These are phyloP conservation scores for Trichoderma pleuroti DNA, from an alignment of 2,329 filamentous ascomycete genomes.

Conservation along the genomic window DNA sequence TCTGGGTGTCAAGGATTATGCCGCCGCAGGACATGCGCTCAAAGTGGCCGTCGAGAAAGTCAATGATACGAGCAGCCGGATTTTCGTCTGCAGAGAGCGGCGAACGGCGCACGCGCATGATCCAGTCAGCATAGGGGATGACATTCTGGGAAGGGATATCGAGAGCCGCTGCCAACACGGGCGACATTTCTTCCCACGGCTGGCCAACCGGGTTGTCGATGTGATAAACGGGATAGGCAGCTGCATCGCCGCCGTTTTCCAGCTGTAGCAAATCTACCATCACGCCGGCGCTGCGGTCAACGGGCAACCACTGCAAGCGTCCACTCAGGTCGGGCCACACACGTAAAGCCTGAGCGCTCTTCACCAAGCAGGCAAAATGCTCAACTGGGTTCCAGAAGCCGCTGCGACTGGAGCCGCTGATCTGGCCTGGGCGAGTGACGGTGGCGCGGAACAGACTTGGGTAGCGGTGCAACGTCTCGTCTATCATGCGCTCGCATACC, in stretches of 20 bases:
- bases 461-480: background rate
- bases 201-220: background rate
- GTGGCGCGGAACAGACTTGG: background rate
- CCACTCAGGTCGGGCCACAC: background rate
- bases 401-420: background rate
- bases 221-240: background rate
- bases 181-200: background rate
- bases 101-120: background rate
- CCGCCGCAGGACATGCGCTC: conserved; percentile 21
- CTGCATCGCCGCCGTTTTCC: background rate
- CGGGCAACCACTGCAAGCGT: background rate
- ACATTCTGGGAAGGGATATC: background rate
- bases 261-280: background rate
- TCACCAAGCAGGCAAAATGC: background rate
- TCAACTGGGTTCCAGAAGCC: background rate
- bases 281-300: background rate
- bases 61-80: background rate
- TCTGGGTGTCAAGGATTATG: conserved; percentile 15
- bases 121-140: background rate
- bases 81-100: background rate
- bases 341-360: background rate
- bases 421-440: background rate
- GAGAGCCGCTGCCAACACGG: conserved; percentile 11
- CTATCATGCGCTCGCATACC: background rate
- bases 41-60: conserved; percentile 20